Percentiles rank a stretch among this genome's conserved stretches.
These are phyloP conservation scores for Pleurotus sapidus DNA, from an alignment of 768 basidiomycete genomes.

Conservation along the genomic window DNA sequence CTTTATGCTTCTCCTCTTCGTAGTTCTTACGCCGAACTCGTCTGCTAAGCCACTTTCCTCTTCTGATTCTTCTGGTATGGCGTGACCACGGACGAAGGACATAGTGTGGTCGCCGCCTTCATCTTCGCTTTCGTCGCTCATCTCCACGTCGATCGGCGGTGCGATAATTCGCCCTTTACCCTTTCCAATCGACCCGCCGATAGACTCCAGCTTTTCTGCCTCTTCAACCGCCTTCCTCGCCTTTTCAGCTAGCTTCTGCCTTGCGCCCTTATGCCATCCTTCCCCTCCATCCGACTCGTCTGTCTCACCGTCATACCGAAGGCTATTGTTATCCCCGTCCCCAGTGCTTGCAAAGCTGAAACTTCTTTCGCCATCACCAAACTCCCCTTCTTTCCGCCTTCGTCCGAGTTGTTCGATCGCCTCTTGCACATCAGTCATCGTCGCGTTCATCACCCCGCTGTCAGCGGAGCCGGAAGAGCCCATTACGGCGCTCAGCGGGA, in stretches of 20 bases:
- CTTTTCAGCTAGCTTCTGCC: slow-evolving; percentile 67
- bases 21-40: slow-evolving; percentile 13
- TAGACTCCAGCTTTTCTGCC: slow-evolving; percentile 43
- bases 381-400: slow-evolving; percentile 28
- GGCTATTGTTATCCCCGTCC: slow-evolving; percentile 29
- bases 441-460: slow-evolving; percentile 69
- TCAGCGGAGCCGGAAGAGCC: slow-evolving; percentile 3
- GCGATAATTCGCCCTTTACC: slow-evolving; percentile 24
- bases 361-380: slow-evolving; percentile 59
- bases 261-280: slow-evolving; percentile 63
- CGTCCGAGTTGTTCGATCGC: slow-evolving; percentile 85
- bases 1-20: slow-evolving; percentile 20
- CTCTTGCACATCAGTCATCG: slow-evolving; percentile 86
- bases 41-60: slow-evolving; percentile 69
- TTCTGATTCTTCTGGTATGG: slow-evolving; percentile 1
- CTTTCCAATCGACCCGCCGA: slow-evolving; percentile 19
- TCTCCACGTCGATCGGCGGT: slow-evolving; percentile 71
- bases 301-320: slow-evolving; percentile 35
- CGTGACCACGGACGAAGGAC: slow-evolving; percentile 14
- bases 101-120: slow-evolving; percentile 46
- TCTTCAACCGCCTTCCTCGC: slow-evolving; percentile 63
- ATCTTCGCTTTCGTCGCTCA: slow-evolving; percentile 79
- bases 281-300: slow-evolving; percentile 39
- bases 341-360: slow-evolving; percentile 76
- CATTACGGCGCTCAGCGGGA: slow-evolving; percentile 3